Percentiles rank a stretch among this genome's conserved stretches.
Evolutionary conservation across 352 stramenopile species (phyloP).

Genomic region (Phytophthora hybrid): DNA sequence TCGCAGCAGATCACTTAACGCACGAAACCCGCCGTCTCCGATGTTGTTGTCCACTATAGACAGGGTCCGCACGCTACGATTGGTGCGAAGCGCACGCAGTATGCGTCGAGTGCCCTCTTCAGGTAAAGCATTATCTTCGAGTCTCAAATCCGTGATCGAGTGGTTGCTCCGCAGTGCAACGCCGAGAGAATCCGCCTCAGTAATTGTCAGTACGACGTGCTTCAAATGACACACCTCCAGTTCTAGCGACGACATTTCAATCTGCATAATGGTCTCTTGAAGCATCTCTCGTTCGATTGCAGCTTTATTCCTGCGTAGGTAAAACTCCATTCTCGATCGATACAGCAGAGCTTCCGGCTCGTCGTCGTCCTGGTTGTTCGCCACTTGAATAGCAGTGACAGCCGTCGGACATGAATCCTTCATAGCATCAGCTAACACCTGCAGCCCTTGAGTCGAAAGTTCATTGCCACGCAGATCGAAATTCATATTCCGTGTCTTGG

Average conservation of each 20-base stretch:
- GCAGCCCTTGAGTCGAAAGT: constrained; percentile 31
- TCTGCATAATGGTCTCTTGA: constrained; percentile 20
- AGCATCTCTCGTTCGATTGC: constrained; percentile 22
- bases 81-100: constrained; percentile 34
- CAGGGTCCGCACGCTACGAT: constrained; percentile 35
- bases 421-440: constrained; percentile 37
- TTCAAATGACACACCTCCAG: constrained; percentile 45
- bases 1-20: constrained; percentile 41
- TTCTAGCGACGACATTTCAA: constrained; percentile 33
- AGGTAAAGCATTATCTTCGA: constrained; percentile 54
- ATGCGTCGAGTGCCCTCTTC: constrained; percentile 44
- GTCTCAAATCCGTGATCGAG: constrained; percentile 42
- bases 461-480: constrained; percentile 51
- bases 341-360: constrained; percentile 32
- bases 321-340: constrained; percentile 48
- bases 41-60: constrained; percentile 48
- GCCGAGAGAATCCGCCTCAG: constrained; percentile 43
- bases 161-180: constrained; percentile 36
- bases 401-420: constrained; percentile 26
- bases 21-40: constrained; percentile 44
- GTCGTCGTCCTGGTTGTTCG: constrained; percentile 47
- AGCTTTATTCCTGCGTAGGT: constrained; percentile 40
- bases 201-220: constrained; percentile 48
- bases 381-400: constrained; percentile 40
- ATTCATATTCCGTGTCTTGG: constrained; percentile 21